Evolutionary conservation across 257 asterid species (phyloP).

Genomic region (Fraxinus americana): DNA sequence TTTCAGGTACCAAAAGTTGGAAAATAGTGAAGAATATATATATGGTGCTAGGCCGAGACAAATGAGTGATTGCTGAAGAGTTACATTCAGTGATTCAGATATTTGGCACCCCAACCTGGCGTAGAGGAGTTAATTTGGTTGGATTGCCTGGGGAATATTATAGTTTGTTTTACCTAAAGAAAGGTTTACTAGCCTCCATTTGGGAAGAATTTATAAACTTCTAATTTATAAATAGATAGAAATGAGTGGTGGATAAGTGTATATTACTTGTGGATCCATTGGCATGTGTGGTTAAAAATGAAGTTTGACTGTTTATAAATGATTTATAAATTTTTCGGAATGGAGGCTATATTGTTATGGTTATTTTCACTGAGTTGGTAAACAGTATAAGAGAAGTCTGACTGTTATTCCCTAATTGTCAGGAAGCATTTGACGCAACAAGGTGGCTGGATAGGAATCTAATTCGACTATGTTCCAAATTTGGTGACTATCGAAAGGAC

Average conservation of each 20-base stretch:
- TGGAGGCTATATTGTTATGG: background rate
- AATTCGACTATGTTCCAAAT: constrained; percentile 91
- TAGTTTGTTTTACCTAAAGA: background rate
- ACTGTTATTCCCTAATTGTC: constrained; percentile 30
- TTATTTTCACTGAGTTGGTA: background rate
- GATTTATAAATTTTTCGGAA: too few relatives aligned
- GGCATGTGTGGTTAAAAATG: too few relatives aligned
- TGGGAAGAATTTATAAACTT: too few relatives aligned
- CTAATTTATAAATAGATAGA: too few relatives aligned
- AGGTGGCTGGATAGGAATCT: constrained; percentile 96
- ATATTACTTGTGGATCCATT: too few relatives aligned
- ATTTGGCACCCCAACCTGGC: background rate
- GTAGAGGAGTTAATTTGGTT: constrained; percentile 5
- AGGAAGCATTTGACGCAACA: constrained; percentile 96
- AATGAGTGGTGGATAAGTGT: too few relatives aligned
- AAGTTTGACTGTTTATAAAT: too few relatives aligned
- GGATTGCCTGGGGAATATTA: background rate
- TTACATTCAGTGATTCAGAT: background rate
- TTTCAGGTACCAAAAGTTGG: background rate
- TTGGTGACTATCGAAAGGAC: constrained; percentile 97
- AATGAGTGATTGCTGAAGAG: background rate
- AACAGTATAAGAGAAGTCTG: background rate
- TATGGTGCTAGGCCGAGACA: background rate
- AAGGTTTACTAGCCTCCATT: background rate
- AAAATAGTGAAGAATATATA: background rate